phyloP scores from a whole-genome alignment of 208 protist species.

The Tritrichomonas foetus region DNA sequence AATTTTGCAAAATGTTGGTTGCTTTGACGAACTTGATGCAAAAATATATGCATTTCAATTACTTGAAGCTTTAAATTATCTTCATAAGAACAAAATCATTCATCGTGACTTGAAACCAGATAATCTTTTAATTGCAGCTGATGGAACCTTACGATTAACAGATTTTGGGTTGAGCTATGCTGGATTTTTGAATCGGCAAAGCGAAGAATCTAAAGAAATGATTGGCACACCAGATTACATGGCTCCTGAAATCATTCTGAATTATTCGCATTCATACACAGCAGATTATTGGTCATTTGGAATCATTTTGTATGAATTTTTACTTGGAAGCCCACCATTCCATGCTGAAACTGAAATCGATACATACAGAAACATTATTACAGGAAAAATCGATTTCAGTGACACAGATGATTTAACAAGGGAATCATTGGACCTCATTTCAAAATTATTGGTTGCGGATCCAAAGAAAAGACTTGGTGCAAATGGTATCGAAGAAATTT shows the following conservation, averaged over 20 bases:
- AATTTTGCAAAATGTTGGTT: not conserved
- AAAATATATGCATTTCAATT: not conserved
- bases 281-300: slow-evolving; percentile 17
- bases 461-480: slow-evolving; percentile 3
- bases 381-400: not conserved
- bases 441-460: not conserved
- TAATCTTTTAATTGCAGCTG: not conserved
- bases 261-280: not conserved
- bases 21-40: not conserved
- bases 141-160: not conserved
- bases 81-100: not conserved
- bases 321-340: not conserved
- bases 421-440: not conserved
- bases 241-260: not conserved
- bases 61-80: not conserved
- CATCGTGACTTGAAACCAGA: slow-evolving; percentile 20
- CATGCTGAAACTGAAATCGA: not conserved
- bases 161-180: not conserved
- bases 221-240: slow-evolving; percentile 35
- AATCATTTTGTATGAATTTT: not conserved
- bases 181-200: not conserved
- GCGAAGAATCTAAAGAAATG: not conserved
- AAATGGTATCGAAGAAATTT: not conserved
- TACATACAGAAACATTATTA: not conserved
- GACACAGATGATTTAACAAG: not conserved